Conservation (phyloP, 176 grass and related monocot species). For the Cenchrus purpureus region DNA sequence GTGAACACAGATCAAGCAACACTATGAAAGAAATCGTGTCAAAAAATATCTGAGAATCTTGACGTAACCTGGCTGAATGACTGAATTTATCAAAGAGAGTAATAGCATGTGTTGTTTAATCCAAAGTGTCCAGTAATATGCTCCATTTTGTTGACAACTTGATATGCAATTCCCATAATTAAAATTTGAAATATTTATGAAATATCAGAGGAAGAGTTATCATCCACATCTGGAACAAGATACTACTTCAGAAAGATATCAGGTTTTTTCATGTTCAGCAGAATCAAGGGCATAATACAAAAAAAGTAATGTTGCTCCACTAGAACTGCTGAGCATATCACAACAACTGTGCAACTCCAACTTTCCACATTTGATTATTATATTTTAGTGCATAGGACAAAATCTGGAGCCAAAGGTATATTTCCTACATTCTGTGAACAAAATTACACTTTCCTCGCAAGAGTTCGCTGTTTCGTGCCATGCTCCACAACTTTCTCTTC, state of each 20-base stretch:
- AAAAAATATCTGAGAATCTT: no score
- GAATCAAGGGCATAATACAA: background rate
- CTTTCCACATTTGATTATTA: background rate
- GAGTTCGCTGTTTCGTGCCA: constrained; percentile 12
- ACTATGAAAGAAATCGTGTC: no score
- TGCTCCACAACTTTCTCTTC: constrained; percentile 18
- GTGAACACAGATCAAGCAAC: no score
- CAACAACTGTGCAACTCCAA: background rate
- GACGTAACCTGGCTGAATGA: no score
- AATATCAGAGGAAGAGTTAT: background rate
- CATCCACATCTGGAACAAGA: background rate
- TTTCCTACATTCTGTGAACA: background rate
- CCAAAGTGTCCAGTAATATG: background rate
- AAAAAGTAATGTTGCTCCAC: background rate
- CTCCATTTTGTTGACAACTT: background rate
- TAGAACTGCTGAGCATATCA: background rate
- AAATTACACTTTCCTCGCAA: background rate
- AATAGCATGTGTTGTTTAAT: background rate
- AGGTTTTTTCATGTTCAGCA: background rate
- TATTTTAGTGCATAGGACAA: background rate
- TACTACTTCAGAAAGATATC: background rate
- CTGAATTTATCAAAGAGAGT: no score
- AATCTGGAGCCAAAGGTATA: background rate
- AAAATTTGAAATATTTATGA: background rate
- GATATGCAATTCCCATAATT: background rate